Evolutionary conservation across 805 yeast species (phyloP).

Genomic region (Grigorovia jiainica): DNA sequence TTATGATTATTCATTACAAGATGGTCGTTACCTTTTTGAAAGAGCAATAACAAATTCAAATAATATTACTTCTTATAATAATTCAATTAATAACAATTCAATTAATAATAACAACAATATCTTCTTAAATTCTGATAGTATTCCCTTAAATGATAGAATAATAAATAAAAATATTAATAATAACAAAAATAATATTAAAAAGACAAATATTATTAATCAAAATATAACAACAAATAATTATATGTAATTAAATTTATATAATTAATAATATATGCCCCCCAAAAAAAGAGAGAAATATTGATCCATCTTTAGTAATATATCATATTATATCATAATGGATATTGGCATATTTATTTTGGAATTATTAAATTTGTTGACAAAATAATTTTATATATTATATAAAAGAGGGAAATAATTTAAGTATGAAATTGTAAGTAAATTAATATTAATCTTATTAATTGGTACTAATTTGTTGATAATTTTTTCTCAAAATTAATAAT

Average conservation of each 20-base stretch:
- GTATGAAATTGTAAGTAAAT: too few relatives aligned
- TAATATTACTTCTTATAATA: neutral
- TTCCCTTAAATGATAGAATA: neutral
- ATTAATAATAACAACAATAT: neutral
- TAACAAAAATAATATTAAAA: neutral
- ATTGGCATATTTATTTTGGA: too few relatives aligned
- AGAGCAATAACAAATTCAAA: slow-evolving; percentile 11
- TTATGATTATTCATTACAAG: slow-evolving; percentile 27
- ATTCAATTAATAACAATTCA: neutral
- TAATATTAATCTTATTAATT: too few relatives aligned
- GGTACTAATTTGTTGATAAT: too few relatives aligned
- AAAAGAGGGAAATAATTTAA: too few relatives aligned
- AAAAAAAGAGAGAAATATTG: too few relatives aligned
- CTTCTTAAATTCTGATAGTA: neutral
- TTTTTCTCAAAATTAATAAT: too few relatives aligned
- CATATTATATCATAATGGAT: too few relatives aligned
- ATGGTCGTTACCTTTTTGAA: slow-evolving; percentile 26
- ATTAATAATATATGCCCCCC: too few relatives aligned
- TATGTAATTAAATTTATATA: neutral
- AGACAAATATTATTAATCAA: neutral
- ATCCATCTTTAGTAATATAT: too few relatives aligned
- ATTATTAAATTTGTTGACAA: too few relatives aligned
- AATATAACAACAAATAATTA: neutral
- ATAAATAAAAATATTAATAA: neutral
- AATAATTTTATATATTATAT: too few relatives aligned